These are phyloP conservation scores for Xylariomycetidae sp. DNA, from an alignment of 2,329 filamentous ascomycete species.

Conservation along the genomic window DNA sequence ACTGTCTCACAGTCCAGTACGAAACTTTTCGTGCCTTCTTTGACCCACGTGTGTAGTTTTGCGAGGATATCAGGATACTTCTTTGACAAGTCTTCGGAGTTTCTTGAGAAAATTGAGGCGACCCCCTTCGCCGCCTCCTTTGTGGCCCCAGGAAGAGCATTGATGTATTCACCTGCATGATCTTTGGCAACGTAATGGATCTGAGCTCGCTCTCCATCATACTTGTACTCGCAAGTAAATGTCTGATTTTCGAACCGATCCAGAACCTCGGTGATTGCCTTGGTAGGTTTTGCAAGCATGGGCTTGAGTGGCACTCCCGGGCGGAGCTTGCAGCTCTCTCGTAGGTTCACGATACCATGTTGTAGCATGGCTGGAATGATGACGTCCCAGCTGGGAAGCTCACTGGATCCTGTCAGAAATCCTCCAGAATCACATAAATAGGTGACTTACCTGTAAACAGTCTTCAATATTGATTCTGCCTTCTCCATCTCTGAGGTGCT, in stretches of 20 bases:
- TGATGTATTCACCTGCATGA: slow-evolving; percentile 62
- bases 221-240: slow-evolving; percentile 99
- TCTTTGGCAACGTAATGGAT: slow-evolving; percentile 94
- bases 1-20: slow-evolving; percentile 98
- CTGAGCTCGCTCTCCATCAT: slow-evolving; percentile 96
- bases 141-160: slow-evolving; percentile 54
- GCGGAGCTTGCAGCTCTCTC: slow-evolving; percentile 82
- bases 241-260: slow-evolving; percentile 93
- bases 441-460: slow-evolving; percentile 69
- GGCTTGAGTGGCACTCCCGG: slow-evolving; percentile 94
- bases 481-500: slow-evolving; percentile 73
- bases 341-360: slow-evolving; percentile 77
- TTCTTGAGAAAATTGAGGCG: slow-evolving; percentile 91
- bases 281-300: slow-evolving; percentile 98
- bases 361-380: slow-evolving; percentile 88
- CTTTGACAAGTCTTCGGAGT: slow-evolving; percentile 93
- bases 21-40: slow-evolving; percentile 84
- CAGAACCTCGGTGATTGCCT: slow-evolving; percentile 94
- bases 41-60: slow-evolving; percentile 86
- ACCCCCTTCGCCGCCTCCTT: slow-evolving; percentile 69
- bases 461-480: slow-evolving; percentile 81
- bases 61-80: slow-evolving; percentile 95
- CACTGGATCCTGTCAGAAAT: slow-evolving; percentile 45
- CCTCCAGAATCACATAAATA: neutral
- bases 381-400: slow-evolving; percentile 90